A percentile compares a stretch with the other conserved stretches of the same genome.
phyloP scores from a whole-genome alignment of 495 filamentous ascomycete species.

The Aspergillus indologenus region DNA sequence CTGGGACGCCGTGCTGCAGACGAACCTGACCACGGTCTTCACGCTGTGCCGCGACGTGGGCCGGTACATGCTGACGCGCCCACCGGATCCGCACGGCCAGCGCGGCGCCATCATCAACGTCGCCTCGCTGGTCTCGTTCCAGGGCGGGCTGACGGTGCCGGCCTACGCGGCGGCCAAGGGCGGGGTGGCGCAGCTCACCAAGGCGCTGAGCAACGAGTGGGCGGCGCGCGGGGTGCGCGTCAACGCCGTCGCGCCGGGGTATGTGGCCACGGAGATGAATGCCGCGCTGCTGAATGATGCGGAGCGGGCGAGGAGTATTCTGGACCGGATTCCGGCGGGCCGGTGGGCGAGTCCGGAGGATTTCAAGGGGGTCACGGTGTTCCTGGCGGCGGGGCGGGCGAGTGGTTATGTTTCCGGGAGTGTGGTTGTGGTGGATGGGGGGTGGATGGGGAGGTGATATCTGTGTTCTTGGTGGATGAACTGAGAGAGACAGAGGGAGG shows the following conservation, averaged over 20 bases:
- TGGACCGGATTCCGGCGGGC: constrained; percentile 74
- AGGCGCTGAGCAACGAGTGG: constrained; percentile 81
- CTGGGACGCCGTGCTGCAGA: constrained; percentile 78
- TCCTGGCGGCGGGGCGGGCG: constrained; percentile 70
- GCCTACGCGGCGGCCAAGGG: constrained; percentile 83
- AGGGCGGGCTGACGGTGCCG: constrained; percentile 77
- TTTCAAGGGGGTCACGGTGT: constrained; percentile 82
- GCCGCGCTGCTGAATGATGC: constrained; percentile 66
- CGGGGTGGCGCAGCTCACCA: constrained; percentile 76
- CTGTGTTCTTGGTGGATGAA: neutral
- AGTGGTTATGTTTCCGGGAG: constrained; percentile 82
- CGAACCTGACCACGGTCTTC: constrained; percentile 75
- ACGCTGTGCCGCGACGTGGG: constrained; percentile 74
- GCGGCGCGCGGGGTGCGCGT: constrained; percentile 66
- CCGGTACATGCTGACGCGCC: constrained; percentile 70
- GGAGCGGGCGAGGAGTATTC: constrained; percentile 61
- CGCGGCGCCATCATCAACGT: constrained; percentile 78
- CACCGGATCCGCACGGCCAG: constrained; percentile 32
- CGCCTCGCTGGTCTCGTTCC: constrained; percentile 74
- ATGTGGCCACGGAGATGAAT: constrained; percentile 88
- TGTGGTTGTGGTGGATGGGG: constrained; percentile 79
- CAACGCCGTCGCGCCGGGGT: constrained; percentile 70
- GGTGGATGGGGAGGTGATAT: constrained; percentile 75
- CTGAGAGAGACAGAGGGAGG: neutral
- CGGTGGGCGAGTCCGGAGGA: constrained; percentile 87